A percentile compares a stretch with the other conserved stretches of the same genome.
Evolutionary conservation across 345 rosid species (phyloP).

Genomic region (Syzygium jambos): DNA sequence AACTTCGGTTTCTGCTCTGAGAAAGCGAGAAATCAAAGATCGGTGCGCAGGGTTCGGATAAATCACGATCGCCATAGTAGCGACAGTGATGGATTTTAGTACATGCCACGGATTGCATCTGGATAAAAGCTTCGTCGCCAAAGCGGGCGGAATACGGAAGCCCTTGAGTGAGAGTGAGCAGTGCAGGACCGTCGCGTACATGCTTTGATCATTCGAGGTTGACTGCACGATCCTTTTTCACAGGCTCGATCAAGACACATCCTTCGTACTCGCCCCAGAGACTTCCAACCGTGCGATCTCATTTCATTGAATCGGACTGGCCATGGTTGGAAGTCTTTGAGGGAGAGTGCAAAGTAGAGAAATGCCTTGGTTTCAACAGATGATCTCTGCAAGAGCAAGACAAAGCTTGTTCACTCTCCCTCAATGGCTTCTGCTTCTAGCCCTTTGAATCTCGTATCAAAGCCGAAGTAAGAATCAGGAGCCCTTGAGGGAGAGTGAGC

Average conservation of each 20-base stretch:
- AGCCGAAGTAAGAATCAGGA: neutral
- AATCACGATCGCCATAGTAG: neutral
- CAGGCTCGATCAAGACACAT: neutral
- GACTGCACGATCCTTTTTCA: neutral
- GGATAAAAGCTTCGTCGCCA: neutral
- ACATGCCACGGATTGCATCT: neutral
- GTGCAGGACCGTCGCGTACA: neutral
- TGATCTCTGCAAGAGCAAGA: conserved; percentile 1
- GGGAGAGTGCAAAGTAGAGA: neutral
- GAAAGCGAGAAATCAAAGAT: neutral
- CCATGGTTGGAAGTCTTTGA: neutral
- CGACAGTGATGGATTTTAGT: neutral
- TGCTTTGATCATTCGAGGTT: neutral
- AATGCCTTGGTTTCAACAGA: neutral
- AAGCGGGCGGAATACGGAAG: neutral
- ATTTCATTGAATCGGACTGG: neutral
- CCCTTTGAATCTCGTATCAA: neutral
- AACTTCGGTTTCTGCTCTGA: neutral
- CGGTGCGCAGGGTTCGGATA: neutral
- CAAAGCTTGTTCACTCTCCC: conserved; percentile 27
- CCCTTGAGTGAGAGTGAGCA: neutral
- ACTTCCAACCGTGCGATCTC: neutral
- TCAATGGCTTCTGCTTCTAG: conserved; percentile 13
- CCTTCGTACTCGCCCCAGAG: neutral
- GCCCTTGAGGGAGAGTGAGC: conserved; percentile 30